A percentile compares a stretch with the other conserved stretches of the same genome.
These are phyloP conservation scores for Scheffersomyces coipomensis DNA, from an alignment of 805 yeast genomes.

Conservation along the genomic window DNA sequence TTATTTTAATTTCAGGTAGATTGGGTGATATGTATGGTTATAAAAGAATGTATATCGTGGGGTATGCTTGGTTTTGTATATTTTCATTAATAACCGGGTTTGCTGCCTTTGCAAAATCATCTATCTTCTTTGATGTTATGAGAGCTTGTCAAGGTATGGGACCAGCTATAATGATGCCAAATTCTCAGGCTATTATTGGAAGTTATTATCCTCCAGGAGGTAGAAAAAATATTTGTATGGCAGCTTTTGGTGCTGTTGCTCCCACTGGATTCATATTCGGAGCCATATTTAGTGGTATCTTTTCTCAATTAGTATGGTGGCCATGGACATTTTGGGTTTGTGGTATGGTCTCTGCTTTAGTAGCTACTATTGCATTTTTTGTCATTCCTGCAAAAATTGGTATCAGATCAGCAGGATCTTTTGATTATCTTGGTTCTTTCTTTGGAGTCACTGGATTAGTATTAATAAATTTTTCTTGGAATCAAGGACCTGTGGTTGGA, in stretches of 20 bases:
- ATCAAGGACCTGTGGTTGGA: slow-evolving; percentile 74
- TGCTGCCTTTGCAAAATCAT: slow-evolving; percentile 19
- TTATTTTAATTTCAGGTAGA: slow-evolving; percentile 31
- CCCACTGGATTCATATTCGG: slow-evolving; percentile 32
- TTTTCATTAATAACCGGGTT: slow-evolving; percentile 25
- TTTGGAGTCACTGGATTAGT: slow-evolving; percentile 63
- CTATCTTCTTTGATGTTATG: slow-evolving; percentile 25
- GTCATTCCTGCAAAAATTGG: slow-evolving; percentile 29
- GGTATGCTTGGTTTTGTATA: slow-evolving; percentile 21
- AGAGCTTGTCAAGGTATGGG: slow-evolving; percentile 36
- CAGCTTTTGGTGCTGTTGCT: slow-evolving; percentile 34
- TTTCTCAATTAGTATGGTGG: slow-evolving; percentile 30
- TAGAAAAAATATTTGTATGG: slow-evolving; percentile 21
- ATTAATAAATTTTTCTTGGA: slow-evolving; percentile 68
- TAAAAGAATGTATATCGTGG: slow-evolving; percentile 24
- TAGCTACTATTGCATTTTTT: slow-evolving; percentile 17
- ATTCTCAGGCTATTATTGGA: slow-evolving; percentile 31
- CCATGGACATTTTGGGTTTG: slow-evolving; percentile 33
- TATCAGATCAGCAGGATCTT: slow-evolving; percentile 10
- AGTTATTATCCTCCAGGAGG: slow-evolving; percentile 24
- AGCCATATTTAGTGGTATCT: slow-evolving; percentile 22
- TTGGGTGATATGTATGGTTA: slow-evolving; percentile 36
- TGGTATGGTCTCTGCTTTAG: slow-evolving; percentile 15
- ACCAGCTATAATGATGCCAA: slow-evolving; percentile 33
- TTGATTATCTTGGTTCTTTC: slow-evolving; percentile 33